Evolutionary conservation across 2,329 filamentous ascomycete species (phyloP).

Genomic region (Aspergillus hortae): DNA sequence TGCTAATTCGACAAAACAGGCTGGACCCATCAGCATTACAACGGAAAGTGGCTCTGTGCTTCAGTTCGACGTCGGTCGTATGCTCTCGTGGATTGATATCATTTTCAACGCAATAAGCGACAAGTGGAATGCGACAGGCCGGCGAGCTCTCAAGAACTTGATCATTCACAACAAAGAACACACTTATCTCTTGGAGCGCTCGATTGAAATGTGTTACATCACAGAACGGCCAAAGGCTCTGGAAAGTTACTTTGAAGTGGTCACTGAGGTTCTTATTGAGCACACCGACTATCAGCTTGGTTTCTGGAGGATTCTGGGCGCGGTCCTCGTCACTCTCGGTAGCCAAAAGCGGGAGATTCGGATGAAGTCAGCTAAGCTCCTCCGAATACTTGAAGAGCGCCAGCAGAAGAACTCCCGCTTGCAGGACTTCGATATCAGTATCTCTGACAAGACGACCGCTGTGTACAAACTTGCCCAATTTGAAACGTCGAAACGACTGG

Average conservation of each 20-base stretch:
- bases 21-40: constrained; percentile 74
- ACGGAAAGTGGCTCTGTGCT: constrained; percentile 84
- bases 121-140: constrained; percentile 84
- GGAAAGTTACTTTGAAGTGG: constrained; percentile 92
- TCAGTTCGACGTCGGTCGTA: constrained; percentile 86
- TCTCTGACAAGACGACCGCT: constrained; percentile 96
- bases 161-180: constrained; percentile 88
- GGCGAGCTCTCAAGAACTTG: constrained; percentile 81
- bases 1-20: constrained; percentile 27
- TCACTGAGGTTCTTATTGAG: constrained; percentile 80
- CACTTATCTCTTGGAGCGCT: constrained; percentile 79
- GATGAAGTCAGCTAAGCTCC: constrained; percentile 77
- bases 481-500: constrained; percentile 86
- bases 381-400: constrained; percentile 77
- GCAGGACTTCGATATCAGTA: constrained; percentile 96
- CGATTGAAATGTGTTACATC: constrained; percentile 86
- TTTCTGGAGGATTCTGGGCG: constrained; percentile 86
- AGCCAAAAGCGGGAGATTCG: constrained; percentile 87
- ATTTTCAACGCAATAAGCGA: constrained; percentile 93
- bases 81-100: constrained; percentile 91
- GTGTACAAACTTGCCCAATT: constrained; percentile 98
- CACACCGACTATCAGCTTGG: constrained; percentile 76
- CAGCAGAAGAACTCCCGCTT: constrained; percentile 85
- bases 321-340: constrained; percentile 87
- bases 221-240: constrained; percentile 77